Percentiles rank a stretch among this genome's conserved stretches.
Evolutionary conservation across 805 yeast genomes (phyloP).

Genomic region (Sugiyamaella boreocaroliniensis): DNA sequence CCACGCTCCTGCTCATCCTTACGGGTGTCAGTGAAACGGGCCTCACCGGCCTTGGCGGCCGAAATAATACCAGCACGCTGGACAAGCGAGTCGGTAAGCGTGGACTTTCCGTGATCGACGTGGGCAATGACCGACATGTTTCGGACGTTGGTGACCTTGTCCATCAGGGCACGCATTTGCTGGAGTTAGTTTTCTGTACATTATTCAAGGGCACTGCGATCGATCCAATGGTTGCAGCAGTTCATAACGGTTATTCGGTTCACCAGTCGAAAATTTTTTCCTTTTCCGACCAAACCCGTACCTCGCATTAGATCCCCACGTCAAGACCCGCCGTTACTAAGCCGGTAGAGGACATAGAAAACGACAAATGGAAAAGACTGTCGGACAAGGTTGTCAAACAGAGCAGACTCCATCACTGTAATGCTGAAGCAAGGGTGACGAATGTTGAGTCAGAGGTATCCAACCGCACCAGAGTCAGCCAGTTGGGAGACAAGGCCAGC

Average conservation of each 20-base stretch:
- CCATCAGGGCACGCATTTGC: constrained; percentile 98
- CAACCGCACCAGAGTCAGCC: too few species aligned
- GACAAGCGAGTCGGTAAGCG: constrained; percentile 97
- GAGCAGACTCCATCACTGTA: too few species aligned
- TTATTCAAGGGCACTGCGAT: too few species aligned
- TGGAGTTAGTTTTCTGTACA: constrained; percentile 2
- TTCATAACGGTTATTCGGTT: too few species aligned
- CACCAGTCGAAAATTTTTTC: background rate
- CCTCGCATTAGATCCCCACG: background rate
- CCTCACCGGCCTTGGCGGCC: constrained; percentile 99
- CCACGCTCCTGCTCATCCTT: constrained; percentile 99
- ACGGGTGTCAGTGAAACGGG: constrained; percentile 99
- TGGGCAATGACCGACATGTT: constrained; percentile 99
- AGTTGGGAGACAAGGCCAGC: too few species aligned
- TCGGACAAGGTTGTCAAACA: too few species aligned
- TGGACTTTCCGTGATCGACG: constrained; percentile 99
- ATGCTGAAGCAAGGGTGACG: too few species aligned
- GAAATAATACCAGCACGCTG: constrained; percentile 99
- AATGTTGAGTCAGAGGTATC: too few species aligned
- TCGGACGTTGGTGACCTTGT: constrained; percentile 99
- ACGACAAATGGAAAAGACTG: background rate
- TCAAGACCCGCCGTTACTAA: background rate
- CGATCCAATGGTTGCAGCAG: too few species aligned
- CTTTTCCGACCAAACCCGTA: background rate
- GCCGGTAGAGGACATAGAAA: background rate